These are phyloP conservation scores for Tylopilus sp. DNA, from an alignment of 1,284 basidiomycete genomes.

Conservation along the genomic window DNA sequence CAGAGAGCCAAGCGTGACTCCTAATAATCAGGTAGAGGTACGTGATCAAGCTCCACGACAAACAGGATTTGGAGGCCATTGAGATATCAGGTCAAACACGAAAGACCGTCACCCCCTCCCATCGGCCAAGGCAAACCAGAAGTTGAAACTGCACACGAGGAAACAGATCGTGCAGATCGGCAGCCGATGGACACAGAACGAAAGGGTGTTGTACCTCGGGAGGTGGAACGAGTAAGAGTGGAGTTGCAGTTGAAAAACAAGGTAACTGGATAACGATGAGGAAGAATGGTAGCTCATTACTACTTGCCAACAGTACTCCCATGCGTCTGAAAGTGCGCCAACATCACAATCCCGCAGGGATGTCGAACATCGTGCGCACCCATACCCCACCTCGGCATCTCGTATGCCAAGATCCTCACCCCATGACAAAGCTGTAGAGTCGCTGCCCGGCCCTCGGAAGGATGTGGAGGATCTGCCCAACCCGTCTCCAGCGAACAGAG, in stretches of 20 bases:
- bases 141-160: no score
- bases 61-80: no score
- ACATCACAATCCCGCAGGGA: not conserved
- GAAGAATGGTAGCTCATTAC: not conserved
- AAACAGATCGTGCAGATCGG: no score
- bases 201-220: not conserved
- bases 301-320: not conserved
- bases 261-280: not conserved
- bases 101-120: no score
- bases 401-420: not conserved
- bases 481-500: no score
- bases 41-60: no score
- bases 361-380: not conserved
- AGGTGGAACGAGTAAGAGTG: not conserved
- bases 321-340: not conserved
- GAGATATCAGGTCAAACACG: no score
- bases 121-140: no score
- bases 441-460: no score
- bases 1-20: no score
- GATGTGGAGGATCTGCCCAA: not conserved
- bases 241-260: not conserved
- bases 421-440: not conserved
- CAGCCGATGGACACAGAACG: no score
- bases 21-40: no score
- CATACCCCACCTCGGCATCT: not conserved